These are phyloP conservation scores for Calonectria honghensis DNA, from an alignment of 2,329 filamentous ascomycete genomes.

Conservation along the genomic window DNA sequence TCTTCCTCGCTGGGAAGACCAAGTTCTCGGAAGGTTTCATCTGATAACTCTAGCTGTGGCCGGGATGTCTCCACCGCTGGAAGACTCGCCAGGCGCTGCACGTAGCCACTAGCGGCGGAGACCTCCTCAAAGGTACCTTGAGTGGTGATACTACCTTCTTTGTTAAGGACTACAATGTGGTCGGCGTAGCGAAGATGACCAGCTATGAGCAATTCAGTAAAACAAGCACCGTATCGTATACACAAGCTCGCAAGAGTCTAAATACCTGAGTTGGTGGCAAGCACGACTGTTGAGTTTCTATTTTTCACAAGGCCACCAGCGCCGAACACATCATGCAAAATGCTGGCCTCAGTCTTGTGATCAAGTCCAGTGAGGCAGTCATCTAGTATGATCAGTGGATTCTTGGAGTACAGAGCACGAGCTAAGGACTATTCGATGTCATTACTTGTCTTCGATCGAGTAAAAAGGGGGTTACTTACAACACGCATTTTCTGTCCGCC, in stretches of 20 bases:
- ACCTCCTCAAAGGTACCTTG: not conserved
- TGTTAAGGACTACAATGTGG: not conserved
- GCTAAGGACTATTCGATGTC: not conserved
- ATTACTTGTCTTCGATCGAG: not conserved
- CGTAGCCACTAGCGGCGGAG: not conserved
- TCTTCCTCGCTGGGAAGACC: constrained; percentile 1
- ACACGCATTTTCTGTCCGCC: constrained; percentile 62
- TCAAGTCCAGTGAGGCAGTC: constrained; percentile 15
- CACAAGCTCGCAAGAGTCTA: too few species aligned
- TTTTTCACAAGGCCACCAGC: constrained; percentile 3
- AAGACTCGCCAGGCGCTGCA: not conserved
- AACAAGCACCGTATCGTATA: too few species aligned
- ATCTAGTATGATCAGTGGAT: constrained; percentile 7
- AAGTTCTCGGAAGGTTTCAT: constrained; percentile 5
- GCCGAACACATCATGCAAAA: not conserved
- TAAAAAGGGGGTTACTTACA: constrained; percentile 30
- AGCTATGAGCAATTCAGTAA: not conserved
- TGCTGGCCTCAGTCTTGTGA: not conserved
- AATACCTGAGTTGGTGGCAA: constrained; percentile 11
- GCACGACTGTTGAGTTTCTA: not conserved
- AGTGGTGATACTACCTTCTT: not conserved
- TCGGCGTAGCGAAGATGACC: not conserved
- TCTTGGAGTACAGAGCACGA: not conserved
- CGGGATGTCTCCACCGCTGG: not conserved
- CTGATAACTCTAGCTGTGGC: not conserved